These are phyloP conservation scores for Kwoniella newhampshirensis DNA, from an alignment of 768 basidiomycete species.

Conservation along the genomic window DNA sequence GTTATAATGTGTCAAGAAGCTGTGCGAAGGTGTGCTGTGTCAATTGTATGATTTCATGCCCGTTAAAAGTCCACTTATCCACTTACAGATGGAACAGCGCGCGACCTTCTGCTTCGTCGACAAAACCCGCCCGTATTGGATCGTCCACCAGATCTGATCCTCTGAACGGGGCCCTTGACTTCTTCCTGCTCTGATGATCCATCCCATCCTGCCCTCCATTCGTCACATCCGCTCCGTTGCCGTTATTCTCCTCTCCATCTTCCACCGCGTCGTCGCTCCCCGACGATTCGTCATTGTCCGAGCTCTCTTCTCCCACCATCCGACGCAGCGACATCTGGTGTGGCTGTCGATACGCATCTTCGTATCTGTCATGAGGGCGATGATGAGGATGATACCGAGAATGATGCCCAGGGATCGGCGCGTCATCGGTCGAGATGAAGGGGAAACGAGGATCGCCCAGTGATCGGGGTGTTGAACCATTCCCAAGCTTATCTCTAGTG, in stretches of 20 bases:
- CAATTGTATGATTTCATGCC: not conserved
- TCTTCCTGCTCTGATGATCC: not conserved
- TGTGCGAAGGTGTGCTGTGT: not conserved
- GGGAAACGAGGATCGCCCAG: constrained; percentile 23
- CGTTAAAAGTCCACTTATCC: not conserved
- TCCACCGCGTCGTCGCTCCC: not conserved
- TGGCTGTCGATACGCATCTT: constrained; percentile 4
- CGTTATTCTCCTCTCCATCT: not conserved
- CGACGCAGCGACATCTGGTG: constrained; percentile 22
- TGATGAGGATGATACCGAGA: constrained; percentile 4
- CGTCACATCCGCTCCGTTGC: not conserved
- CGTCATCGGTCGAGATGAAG: constrained; percentile 19
- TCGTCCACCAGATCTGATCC: constrained; percentile 26
- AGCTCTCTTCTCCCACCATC: constrained; percentile 18
- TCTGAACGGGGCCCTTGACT: constrained; percentile 6
- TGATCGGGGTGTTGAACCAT: constrained; percentile 1
- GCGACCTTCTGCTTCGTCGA: constrained; percentile 24
- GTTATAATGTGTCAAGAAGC: constrained; percentile 29
- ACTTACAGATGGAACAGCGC: constrained; percentile 33
- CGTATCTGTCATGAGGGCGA: not conserved
- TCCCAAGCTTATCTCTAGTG: not conserved
- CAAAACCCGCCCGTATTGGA: constrained; percentile 27
- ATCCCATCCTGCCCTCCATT: not conserved
- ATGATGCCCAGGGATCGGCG: not conserved
- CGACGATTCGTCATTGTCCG: constrained; percentile 1